Base-by-base conservation (phyloP, 2,329 filamentous ascomycete species). In the Monilinia fructigena region DNA sequence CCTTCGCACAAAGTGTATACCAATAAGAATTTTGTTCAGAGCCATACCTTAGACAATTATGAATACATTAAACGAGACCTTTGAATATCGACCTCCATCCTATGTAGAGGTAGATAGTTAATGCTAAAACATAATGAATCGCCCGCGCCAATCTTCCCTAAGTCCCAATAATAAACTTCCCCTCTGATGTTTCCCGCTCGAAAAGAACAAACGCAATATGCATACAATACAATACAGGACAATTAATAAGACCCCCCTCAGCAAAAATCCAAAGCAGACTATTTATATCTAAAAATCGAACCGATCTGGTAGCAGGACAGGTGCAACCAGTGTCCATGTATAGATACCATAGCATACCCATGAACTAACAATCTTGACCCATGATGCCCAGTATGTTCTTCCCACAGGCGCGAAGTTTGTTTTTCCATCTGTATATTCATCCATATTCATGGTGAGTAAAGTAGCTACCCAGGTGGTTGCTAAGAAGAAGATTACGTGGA, bases 321-420 rank as follows among this genome's bases (percentile, higher is more conserved):
- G 95, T 55, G 95, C 95, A 54, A 96, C 83, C 73, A 99, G 78
- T 23, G 92, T 97, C 95, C 95, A 99, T 38, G 88, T 85, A 76
- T 98, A 99, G 78, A 99, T 91, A 62, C 82, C 88, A 78, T 99
- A 97, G 80, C 95, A 99, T 65, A 95, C 89, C 95, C 95, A 99
- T 23, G 94, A 89, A 78, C 93, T 96, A 64, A 97, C 88, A 78
- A 99, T 98, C 86, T 99, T 99, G 73, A 97, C 93, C 95, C 96
- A 99, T 76, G 92, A 97, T 42, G 95, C 95, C 86, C 93, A 96
- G 79, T 98, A 96, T 6, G 94, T 98, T 67, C 95, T 85, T 26
- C 95, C 95, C 4, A 99, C 94, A 0, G 94, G 92, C 2, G 92
- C 92, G 78, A 99, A 98, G 75, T 93, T 89, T 73, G 93, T 88